phyloP scores from a whole-genome alignment of 495 filamentous ascomycete genomes.

The Pseudotulostoma volvatum region DNA sequence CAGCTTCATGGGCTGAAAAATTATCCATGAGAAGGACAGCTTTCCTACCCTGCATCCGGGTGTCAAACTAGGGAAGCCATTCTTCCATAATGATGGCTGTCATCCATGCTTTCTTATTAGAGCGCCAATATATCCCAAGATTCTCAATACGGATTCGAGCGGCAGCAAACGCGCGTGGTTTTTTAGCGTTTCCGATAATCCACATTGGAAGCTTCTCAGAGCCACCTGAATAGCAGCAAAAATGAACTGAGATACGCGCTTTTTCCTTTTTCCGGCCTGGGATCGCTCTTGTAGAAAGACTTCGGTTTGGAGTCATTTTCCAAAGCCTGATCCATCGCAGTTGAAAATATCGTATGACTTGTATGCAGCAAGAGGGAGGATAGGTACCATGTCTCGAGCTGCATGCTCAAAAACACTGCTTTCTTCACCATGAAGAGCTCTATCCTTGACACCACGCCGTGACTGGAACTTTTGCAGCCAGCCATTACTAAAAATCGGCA shows the following conservation, averaged over 20 bases:
- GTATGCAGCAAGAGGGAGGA: constrained; percentile 6
- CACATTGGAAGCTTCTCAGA: constrained; percentile 9
- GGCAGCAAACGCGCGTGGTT: constrained; percentile 6
- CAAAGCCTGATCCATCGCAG: constrained; percentile 17
- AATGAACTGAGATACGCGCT: constrained; percentile 7
- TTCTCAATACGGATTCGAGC: constrained; percentile 9
- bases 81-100: constrained; percentile 9
- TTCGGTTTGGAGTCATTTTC: constrained; percentile 10
- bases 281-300: constrained; percentile 5
- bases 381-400: background rate
- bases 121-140: constrained; percentile 8
- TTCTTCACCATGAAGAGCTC: constrained; percentile 1
- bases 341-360: constrained; percentile 14
- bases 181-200: constrained; percentile 15
- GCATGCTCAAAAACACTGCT: background rate
- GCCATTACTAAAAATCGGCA: constrained; percentile 8
- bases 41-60: constrained; percentile 9
- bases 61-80: constrained; percentile 15
- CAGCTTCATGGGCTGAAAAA: constrained; percentile 13
- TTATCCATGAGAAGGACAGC: constrained; percentile 19
- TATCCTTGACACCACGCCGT: constrained; percentile 3
- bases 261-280: constrained; percentile 10
- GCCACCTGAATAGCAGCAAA: constrained; percentile 11
- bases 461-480: constrained; percentile 12
- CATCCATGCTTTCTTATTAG: constrained; percentile 10